Evolutionary conservation across 371 early-diverging fungal species (phyloP).

Genomic region (Mucor irregularis): DNA sequence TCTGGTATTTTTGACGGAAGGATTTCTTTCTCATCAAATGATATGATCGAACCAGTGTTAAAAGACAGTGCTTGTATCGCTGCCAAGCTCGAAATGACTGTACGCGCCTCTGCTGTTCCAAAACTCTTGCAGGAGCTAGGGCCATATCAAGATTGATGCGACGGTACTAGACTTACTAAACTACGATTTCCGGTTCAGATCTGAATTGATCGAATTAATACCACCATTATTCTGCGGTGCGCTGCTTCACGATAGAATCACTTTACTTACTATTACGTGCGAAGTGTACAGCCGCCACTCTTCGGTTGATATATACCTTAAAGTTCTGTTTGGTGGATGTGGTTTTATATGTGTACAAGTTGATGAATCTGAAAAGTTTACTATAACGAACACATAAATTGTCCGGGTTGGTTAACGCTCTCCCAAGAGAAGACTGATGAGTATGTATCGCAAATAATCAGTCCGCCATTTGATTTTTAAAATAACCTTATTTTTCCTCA

Average conservation of each 20-base stretch:
- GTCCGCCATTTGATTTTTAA: too few species aligned
- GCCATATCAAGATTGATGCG: conserved; percentile 18
- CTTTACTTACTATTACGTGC: conserved; percentile 19
- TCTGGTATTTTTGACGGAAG: conserved; percentile 21
- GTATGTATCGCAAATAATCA: too few species aligned
- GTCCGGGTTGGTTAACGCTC: too few species aligned
- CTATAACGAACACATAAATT: too few species aligned
- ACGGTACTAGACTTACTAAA: conserved; percentile 15
- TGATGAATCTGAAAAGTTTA: too few species aligned
- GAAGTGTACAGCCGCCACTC: conserved; percentile 20
- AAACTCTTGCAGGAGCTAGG: conserved; percentile 16
- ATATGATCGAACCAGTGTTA: conserved; percentile 14
- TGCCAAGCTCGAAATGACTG: conserved; percentile 16
- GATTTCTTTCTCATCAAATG: conserved; percentile 22
- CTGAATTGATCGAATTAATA: conserved; percentile 16
- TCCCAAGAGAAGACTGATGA: too few species aligned
- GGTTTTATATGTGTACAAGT: too few species aligned
- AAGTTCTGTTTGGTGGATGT: too few species aligned
- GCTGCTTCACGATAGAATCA: conserved; percentile 16
- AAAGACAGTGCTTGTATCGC: conserved; percentile 13
- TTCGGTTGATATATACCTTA: conserved; percentile 17
- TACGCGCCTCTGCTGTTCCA: conserved; percentile 19
- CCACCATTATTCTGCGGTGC: conserved; percentile 21
- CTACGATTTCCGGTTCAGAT: conserved; percentile 16
- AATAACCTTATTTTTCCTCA: too few species aligned